Conservation (phyloP, 2,329 filamentous ascomycete species). For the Neophaeococcomyces aloes region DNA sequence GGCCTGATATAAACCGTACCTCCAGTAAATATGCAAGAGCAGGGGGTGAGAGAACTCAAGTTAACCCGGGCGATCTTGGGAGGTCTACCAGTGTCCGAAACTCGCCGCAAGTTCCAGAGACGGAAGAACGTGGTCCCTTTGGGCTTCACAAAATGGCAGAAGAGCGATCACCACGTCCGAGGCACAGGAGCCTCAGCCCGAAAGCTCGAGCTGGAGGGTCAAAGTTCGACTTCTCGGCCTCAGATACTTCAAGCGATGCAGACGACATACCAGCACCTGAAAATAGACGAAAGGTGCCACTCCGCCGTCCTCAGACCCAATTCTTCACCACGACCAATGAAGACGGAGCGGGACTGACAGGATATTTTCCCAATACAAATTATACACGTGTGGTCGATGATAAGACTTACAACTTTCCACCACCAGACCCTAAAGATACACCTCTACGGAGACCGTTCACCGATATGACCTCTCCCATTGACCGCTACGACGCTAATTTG, state of each 20-base stretch:
- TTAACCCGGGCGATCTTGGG: conserved; percentile 41
- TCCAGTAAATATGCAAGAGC: conserved; percentile 45
- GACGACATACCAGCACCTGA: conserved; percentile 12
- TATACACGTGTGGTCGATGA: conserved; percentile 19
- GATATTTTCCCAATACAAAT: conserved; percentile 19
- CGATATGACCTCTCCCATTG: conserved; percentile 11
- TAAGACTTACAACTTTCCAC: conserved; percentile 16
- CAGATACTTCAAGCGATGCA: conserved; percentile 24
- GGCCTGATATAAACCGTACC: conserved; percentile 35
- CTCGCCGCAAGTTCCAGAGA: conserved; percentile 31
- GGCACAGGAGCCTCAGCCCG: conserved; percentile 37
- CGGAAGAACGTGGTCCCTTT: conserved; percentile 21
- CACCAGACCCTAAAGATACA: conserved; percentile 15
- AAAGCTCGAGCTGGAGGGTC: conserved; percentile 22
- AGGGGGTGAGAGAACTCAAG: conserved; percentile 48
- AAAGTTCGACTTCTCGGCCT: conserved; percentile 15
- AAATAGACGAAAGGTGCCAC: conserved; percentile 30
- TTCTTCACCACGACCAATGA: conserved; percentile 4
- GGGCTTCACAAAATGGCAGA: conserved; percentile 29
- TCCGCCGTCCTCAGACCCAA: conserved; percentile 10
- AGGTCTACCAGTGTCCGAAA: conserved; percentile 46
- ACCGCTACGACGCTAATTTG: not conserved
- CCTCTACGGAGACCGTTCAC: conserved; percentile 15
- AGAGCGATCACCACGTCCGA: conserved; percentile 23
- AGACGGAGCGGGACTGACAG: conserved; percentile 15